Conservation (phyloP, 306 rosid species). For the Mucuna pruriens region DNA sequence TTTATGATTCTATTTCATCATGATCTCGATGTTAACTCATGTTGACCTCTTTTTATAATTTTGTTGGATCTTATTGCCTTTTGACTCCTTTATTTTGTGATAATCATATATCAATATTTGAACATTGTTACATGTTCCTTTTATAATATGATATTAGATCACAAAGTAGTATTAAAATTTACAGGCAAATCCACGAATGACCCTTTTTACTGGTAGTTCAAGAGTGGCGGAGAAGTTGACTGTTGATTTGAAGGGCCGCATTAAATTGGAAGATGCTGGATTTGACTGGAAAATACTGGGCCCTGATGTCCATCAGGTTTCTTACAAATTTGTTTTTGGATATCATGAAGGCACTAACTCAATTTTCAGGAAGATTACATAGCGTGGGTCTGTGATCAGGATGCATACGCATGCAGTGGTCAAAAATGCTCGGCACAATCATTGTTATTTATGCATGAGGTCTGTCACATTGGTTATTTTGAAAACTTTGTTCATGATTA, state of each 20-base stretch:
- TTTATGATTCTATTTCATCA: background rate
- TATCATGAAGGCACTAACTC: conserved; percentile 14
- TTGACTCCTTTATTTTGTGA: conserved; percentile 14
- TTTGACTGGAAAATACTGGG: conserved; percentile 98
- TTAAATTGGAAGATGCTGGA: conserved; percentile 97
- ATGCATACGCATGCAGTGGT: conserved; percentile 98
- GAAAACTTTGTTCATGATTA: conserved; percentile 9
- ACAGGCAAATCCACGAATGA: conserved; percentile 91
- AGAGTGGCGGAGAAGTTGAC: conserved; percentile 97
- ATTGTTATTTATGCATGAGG: conserved; percentile 92
- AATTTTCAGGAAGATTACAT: conserved; percentile 77
- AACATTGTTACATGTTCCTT: conserved; percentile 5
- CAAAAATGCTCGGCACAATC: conserved; percentile 99
- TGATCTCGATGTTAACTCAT: conserved; percentile 33
- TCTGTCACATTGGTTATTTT: conserved; percentile 43
- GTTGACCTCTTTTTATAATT: background rate
- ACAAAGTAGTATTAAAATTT: conserved; percentile 31
- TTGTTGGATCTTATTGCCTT: conserved; percentile 4
- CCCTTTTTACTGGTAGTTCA: conserved; percentile 98
- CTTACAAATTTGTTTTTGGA: conserved; percentile 10
- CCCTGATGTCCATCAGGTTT: conserved; percentile 95
- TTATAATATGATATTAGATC: conserved; percentile 5
- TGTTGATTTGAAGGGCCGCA: conserved; percentile 78
- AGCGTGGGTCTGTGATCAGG: conserved; percentile 99
- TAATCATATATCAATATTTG: background rate